Percentiles rank a stretch among this genome's conserved stretches.
Evolutionary conservation across 352 stramenopile genomes (phyloP).

Genomic region (Globisporangium spinosum): DNA sequence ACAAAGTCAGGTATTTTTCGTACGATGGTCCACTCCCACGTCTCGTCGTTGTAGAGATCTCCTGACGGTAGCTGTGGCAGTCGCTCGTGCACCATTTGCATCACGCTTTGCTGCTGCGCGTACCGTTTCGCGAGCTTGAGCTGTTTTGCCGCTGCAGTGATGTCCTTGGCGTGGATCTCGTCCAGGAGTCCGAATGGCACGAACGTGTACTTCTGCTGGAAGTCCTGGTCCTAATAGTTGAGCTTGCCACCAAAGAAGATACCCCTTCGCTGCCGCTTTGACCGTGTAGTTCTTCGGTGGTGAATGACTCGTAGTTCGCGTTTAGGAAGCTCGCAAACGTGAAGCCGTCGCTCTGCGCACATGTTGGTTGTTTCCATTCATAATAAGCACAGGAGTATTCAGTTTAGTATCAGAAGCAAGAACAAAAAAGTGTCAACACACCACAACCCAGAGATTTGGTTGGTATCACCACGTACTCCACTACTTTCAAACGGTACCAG

Average conservation of each 20-base stretch:
- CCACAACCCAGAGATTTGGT: neutral
- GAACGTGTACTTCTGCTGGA: slow-evolving; percentile 44
- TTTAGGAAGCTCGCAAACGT: slow-evolving; percentile 44
- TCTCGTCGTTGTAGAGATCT: slow-evolving; percentile 84
- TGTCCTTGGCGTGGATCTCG: slow-evolving; percentile 35
- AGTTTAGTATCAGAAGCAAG: too few relatives aligned
- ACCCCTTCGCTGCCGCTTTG: slow-evolving; percentile 16
- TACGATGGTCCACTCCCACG: slow-evolving; percentile 92
- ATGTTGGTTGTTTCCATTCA: too few relatives aligned
- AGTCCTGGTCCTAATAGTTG: slow-evolving; percentile 59
- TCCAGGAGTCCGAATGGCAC: slow-evolving; percentile 53
- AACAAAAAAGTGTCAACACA: neutral
- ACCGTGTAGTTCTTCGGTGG: neutral
- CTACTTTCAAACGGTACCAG: slow-evolving; percentile 34
- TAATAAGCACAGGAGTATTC: neutral
- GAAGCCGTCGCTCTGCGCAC: slow-evolving; percentile 38
- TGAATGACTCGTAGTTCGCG: slow-evolving; percentile 25
- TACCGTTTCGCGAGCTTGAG: slow-evolving; percentile 44
- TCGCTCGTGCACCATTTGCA: slow-evolving; percentile 34
- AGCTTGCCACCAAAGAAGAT: slow-evolving; percentile 87
- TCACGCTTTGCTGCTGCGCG: slow-evolving; percentile 30
- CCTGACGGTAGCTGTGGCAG: slow-evolving; percentile 42
- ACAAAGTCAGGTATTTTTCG: slow-evolving; percentile 14
- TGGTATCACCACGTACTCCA: slow-evolving; percentile 20
- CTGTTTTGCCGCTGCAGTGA: slow-evolving; percentile 5